phyloP scores from a whole-genome alignment of 1,284 basidiomycete genomes.

The Ganoderma lucidum region DNA sequence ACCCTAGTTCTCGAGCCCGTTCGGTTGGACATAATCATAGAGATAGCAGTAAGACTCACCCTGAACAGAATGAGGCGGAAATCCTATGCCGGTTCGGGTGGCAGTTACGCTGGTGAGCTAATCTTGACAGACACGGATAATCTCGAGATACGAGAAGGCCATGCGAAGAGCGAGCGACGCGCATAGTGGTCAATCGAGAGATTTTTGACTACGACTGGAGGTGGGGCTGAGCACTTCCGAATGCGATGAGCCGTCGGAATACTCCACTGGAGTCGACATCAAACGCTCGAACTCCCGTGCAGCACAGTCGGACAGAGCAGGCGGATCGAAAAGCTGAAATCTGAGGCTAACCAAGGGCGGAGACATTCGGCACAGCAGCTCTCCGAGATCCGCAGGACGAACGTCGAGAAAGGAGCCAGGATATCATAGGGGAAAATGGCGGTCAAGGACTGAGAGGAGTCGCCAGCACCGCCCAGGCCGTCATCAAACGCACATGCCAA shows the following conservation, averaged over 20 bases:
- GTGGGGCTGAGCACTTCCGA: not conserved
- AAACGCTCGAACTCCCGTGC: not conserved
- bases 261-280: not conserved
- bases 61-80: not conserved
- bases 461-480: not conserved
- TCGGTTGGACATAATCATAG: not conserved
- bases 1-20: not conserved
- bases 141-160: not conserved
- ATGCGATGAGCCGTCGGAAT: not conserved
- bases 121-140: not conserved
- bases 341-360: not conserved
- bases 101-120: not conserved
- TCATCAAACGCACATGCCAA: not conserved
- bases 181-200: not conserved
- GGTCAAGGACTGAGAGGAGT: not conserved
- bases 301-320: not conserved
- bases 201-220: not conserved
- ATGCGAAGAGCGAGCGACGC: not conserved
- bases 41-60: not conserved
- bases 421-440: not conserved
- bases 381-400: not conserved
- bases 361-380: not conserved
- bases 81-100: not conserved
- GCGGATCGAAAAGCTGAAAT: not conserved
- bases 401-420: not conserved